Conservation (phyloP, 805 yeast species). For the Candida alai region DNA sequence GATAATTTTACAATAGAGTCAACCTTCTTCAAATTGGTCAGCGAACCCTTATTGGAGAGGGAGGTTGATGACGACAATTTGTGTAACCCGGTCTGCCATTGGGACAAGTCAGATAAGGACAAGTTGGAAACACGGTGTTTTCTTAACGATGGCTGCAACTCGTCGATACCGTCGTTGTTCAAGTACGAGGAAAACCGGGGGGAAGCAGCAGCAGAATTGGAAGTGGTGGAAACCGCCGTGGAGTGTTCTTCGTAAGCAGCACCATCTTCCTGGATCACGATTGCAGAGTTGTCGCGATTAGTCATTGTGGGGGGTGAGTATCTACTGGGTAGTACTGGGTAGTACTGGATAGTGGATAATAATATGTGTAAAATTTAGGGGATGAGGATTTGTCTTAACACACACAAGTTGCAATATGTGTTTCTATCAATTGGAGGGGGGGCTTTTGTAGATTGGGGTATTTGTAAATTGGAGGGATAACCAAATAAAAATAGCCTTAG, state of each 20-base stretch:
- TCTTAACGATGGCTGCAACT: slow-evolving; percentile 57
- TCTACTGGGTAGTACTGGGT: no score
- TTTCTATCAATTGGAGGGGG: no score
- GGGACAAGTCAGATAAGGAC: slow-evolving; percentile 61
- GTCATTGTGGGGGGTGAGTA: no score
- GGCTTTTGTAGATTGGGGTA: no score
- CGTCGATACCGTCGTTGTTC: slow-evolving; percentile 72
- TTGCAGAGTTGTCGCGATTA: neutral
- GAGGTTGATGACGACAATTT: slow-evolving; percentile 36
- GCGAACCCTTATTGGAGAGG: slow-evolving; percentile 28
- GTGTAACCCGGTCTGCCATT: slow-evolving; percentile 53
- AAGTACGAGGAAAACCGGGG: slow-evolving; percentile 48
- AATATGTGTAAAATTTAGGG: no score
- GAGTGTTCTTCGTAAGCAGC: slow-evolving; percentile 4
- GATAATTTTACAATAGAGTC: slow-evolving; percentile 44
- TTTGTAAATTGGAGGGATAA: no score
- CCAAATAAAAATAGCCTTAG: no score
- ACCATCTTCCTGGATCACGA: slow-evolving; percentile 10
- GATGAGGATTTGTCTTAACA: no score
- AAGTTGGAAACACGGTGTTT: slow-evolving; percentile 62
- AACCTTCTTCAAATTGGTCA: slow-evolving; percentile 38
- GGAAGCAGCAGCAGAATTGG: slow-evolving; percentile 3
- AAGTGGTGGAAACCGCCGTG: neutral
- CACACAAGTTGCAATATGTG: no score
- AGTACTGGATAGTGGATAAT: no score